Percentiles rank a stretch among this genome's conserved stretches.
phyloP scores from a whole-genome alignment of 257 asterid species.

The Paulownia fortunei region DNA sequence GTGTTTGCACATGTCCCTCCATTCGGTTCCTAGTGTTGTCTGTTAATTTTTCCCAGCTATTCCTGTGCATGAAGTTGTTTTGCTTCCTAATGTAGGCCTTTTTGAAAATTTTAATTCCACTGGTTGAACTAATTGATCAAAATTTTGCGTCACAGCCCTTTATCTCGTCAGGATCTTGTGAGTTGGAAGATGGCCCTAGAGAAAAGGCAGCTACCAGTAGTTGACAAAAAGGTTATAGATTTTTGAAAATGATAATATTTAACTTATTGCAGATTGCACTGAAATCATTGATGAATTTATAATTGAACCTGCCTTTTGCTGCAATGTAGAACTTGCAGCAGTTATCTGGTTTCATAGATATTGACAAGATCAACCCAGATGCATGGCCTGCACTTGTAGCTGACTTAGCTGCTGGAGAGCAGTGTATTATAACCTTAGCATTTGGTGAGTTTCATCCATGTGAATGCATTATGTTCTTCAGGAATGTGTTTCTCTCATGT shows the following conservation, averaged over 20 bases:
- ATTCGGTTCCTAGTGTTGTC: background rate
- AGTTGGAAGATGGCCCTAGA: constrained; percentile 98
- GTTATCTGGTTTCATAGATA: constrained; percentile 90
- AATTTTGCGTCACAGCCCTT: constrained; percentile 59
- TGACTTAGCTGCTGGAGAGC: constrained; percentile 89
- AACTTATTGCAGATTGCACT: constrained; percentile 15
- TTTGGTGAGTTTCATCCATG: constrained; percentile 64
- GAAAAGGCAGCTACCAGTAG: constrained; percentile 84
- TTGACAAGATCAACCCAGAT: constrained; percentile 89
- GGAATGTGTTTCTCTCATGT: constrained; percentile 22
- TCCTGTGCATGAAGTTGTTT: constrained; percentile 16
- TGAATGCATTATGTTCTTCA: constrained; percentile 18
- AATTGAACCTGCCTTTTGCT: constrained; percentile 27
- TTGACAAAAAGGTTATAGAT: constrained; percentile 74
- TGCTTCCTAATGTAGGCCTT: constrained; percentile 20
- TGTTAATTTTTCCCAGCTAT: background rate
- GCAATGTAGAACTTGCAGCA: constrained; percentile 70
- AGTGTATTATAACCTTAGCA: constrained; percentile 84
- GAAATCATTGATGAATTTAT: constrained; percentile 29
- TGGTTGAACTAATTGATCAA: constrained; percentile 23
- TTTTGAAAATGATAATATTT: constrained; percentile 28
- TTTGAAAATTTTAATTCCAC: constrained; percentile 26
- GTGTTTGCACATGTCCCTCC: background rate
- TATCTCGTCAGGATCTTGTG: constrained; percentile 97
- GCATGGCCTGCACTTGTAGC: constrained; percentile 99